Evolutionary conservation across 495 filamentous ascomycete species (phyloP).

Genomic region (Zalerion maritima): DNA sequence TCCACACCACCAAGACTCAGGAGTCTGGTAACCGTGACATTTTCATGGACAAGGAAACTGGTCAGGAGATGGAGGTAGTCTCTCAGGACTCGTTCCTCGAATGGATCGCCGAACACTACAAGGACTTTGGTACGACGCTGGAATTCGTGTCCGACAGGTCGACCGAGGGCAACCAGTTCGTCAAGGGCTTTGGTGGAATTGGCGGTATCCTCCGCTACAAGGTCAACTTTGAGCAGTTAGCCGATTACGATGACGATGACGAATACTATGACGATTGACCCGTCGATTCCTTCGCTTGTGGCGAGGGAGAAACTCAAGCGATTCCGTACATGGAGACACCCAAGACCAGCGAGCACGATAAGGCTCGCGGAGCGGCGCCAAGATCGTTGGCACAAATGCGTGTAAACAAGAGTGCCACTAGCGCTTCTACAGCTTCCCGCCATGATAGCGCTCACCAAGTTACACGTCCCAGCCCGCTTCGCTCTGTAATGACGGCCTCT

Average conservation of each 20-base stretch:
- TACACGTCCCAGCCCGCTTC: slow-evolving; percentile 41
- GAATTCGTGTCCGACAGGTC: slow-evolving; percentile 97
- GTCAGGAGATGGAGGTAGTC: slow-evolving; percentile 88
- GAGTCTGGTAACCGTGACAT: slow-evolving; percentile 58
- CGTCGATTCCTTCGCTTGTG: slow-evolving; percentile 62
- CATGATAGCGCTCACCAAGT: slow-evolving; percentile 24
- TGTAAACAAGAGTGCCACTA: slow-evolving; percentile 18
- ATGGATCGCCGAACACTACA: slow-evolving; percentile 96
- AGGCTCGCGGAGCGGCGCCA: slow-evolving; percentile 17
- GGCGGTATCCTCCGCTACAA: slow-evolving; percentile 96
- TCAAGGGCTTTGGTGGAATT: slow-evolving; percentile 97
- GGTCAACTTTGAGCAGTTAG: slow-evolving; percentile 98
- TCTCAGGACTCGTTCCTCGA: slow-evolving; percentile 84
- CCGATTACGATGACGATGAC: slow-evolving; percentile 89
- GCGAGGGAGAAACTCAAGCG: slow-evolving; percentile 78
- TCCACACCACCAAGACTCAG: slow-evolving; percentile 81
- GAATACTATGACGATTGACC: slow-evolving; percentile 87
- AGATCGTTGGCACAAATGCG: slow-evolving; percentile 17
- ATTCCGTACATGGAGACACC: slow-evolving; percentile 39
- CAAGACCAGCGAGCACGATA: slow-evolving; percentile 19
- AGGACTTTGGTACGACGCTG: slow-evolving; percentile 89
- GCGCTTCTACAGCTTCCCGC: slow-evolving; percentile 22
- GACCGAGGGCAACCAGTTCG: slow-evolving; percentile 97
- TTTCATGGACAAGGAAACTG: slow-evolving; percentile 89
- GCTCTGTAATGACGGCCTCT: slow-evolving; percentile 42